Evolutionary conservation across 768 basidiomycete genomes (phyloP).

Genomic region (Trametes villosa): DNA sequence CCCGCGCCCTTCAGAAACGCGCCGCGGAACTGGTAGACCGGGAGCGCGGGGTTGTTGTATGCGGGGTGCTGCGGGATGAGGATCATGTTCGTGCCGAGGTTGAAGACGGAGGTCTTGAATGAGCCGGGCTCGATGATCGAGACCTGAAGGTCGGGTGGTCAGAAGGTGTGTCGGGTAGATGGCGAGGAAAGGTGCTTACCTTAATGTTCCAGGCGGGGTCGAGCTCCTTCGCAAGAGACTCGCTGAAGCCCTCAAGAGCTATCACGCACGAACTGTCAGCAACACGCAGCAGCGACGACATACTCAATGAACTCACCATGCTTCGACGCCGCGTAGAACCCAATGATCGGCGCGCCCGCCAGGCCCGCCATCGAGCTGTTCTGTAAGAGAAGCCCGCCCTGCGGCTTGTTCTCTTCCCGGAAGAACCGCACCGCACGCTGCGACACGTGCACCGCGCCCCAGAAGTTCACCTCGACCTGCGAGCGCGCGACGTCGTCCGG

Average conservation of each 20-base stretch:
- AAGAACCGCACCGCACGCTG: no score
- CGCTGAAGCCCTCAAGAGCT: conserved; percentile 41
- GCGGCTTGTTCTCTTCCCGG: no score
- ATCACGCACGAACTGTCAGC: neutral
- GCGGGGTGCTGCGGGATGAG: conserved; percentile 14
- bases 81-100: neutral
- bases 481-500: conserved; percentile 34
- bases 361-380: conserved; percentile 39
- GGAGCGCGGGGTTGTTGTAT: conserved; percentile 16
- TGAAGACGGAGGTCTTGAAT: conserved; percentile 9
- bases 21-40: neutral
- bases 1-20: neutral
- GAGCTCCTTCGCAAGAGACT: conserved; percentile 44
- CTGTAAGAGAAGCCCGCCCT: conserved; percentile 44
- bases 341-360: conserved; percentile 14
- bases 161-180: no score
- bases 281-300: neutral
- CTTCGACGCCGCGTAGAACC: conserved; percentile 32
- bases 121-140: conserved; percentile 25
- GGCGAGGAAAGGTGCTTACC: no score
- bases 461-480: conserved; percentile 43
- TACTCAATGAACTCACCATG: conserved; percentile 13
- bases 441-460: no score
- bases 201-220: conserved; percentile 36
- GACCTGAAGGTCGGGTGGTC: conserved; percentile 21